Evolutionary conservation across 2,329 filamentous ascomycete genomes (phyloP).

Genomic region (Ustulina deusta): DNA sequence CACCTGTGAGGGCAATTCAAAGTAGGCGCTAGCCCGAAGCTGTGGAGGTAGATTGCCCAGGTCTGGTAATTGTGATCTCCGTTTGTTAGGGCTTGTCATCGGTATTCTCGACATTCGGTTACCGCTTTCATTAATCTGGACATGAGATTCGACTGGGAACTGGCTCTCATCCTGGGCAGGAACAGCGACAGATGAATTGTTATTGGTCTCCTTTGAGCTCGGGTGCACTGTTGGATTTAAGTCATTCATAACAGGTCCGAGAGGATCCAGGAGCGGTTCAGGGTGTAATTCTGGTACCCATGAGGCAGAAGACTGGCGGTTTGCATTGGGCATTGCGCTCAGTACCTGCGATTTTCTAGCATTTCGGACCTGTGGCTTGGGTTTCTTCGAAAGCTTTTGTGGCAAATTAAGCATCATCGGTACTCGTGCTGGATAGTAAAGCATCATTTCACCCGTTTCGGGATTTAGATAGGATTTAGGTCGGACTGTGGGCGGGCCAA

Average conservation of each 20-base stretch:
- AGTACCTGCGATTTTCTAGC: constrained; percentile 80
- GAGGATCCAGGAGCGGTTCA: constrained; percentile 50
- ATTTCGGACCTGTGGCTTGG: constrained; percentile 72
- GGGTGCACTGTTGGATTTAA: constrained; percentile 13
- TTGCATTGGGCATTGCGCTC: constrained; percentile 66
- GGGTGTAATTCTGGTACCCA: constrained; percentile 50
- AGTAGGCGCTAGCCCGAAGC: constrained; percentile 90
- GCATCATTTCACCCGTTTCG: constrained; percentile 80
- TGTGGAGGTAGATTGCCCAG: constrained; percentile 78
- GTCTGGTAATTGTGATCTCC: constrained; percentile 55
- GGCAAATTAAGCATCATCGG: constrained; percentile 94
- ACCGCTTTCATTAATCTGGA: constrained; percentile 27
- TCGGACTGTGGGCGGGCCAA: constrained; percentile 47
- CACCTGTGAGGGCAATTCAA: constrained; percentile 73
- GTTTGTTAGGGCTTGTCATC: constrained; percentile 51
- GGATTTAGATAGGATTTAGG: constrained; percentile 72
- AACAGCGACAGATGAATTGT: constrained; percentile 15
- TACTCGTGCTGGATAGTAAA: constrained; percentile 95
- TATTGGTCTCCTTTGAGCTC: constrained; percentile 7
- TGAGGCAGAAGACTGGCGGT: constrained; percentile 49
- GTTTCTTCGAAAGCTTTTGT: constrained; percentile 82
- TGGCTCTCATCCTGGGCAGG: constrained; percentile 31
- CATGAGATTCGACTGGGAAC: constrained; percentile 26
- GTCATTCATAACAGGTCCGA: constrained; percentile 40
- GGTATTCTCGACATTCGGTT: constrained; percentile 48